phyloP scores from a whole-genome alignment of 129 eudicot genomes.

The Dittrichia graveolens region DNA sequence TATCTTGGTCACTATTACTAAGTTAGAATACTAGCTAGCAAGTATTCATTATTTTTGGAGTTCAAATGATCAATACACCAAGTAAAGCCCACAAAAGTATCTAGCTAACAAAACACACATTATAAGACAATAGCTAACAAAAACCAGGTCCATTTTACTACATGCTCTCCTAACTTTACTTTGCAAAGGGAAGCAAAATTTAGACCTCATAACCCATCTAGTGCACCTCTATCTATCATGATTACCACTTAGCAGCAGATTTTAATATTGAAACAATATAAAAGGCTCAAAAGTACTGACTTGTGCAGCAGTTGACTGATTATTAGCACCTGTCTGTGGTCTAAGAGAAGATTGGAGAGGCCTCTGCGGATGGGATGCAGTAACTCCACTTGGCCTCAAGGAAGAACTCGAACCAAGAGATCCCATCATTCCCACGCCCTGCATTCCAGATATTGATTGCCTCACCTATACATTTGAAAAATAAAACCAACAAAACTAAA shows the following conservation, averaged over 20 bases:
- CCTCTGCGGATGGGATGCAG: conserved; percentile 59
- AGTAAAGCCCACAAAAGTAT: no score
- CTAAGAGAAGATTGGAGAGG: conserved; percentile 63
- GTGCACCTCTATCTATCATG: not conserved
- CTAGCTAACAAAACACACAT: no score
- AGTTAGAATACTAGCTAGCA: no score
- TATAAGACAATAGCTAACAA: no score
- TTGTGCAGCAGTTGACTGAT: conserved; percentile 58
- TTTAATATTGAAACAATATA: not conserved
- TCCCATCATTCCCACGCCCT: conserved; percentile 63
- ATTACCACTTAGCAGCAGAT: conserved; percentile 5
- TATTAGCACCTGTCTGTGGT: conserved; percentile 53
- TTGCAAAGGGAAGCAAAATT: not conserved
- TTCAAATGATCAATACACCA: no score
- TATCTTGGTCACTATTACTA: no score
- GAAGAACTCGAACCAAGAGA: conserved; percentile 66
- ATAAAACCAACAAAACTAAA: not conserved
- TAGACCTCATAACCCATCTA: conserved; percentile 15
- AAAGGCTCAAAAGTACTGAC: conserved; percentile 42
- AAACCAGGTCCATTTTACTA: not conserved
- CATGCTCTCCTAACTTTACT: conserved; percentile 2
- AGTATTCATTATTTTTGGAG: no score
- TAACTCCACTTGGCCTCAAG: conserved; percentile 58
- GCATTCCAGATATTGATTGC: conserved; percentile 58
- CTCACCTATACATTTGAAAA: conserved; percentile 40